Base-by-base conservation (phyloP, 768 basidiomycete genomes). In the Rhizopogon sp. region DNA sequence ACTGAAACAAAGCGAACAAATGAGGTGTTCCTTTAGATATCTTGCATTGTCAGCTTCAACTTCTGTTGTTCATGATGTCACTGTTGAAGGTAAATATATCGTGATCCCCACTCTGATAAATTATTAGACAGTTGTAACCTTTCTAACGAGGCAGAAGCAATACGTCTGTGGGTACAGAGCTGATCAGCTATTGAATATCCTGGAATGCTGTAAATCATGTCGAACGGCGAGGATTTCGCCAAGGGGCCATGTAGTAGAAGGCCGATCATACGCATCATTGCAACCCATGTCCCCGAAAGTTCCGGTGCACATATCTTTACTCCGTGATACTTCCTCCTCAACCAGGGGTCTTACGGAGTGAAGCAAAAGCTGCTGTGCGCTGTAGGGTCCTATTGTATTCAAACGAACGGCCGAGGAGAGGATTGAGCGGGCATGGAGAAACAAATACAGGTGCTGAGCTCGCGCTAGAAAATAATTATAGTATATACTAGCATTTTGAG, bases 161-260 rank as follows among this genome's bases (percentile, higher is more conserved):
- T 14, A 22, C 16, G 11, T 37, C 35, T 37, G 13, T 13, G 13
- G 13, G 10, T 28, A 43, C 39, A 29, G 10, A 6, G 29, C 16
- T 6, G 7, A 20, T 55, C 54, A 88, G 72, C 88, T 90, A 72
- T 99, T 99, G 78, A 99, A 99, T 60, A 98, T 93, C 56, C 95
- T 80, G 43, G 93, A 95, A 72, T 98, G 96, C 70, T 94, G 91
- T 64, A 93, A 72, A 72, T 98, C 96, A 70, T 99, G 97, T 56
- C 97, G 78, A 40, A 84, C 81, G 37, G 88, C 85, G 29, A 98
- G 77, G 40, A 98, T 88, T 72, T 99, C 97, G 16, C 94, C 95
- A 17, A 99, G 70, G 1, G 96, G 97, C 96, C 96, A 98, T 14
- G 92, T 98, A 62, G 85, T 93, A 39, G 88, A 87, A 4, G 95